Conservation (phyloP, 1,284 basidiomycete genomes). For the Puccinia horiana region DNA sequence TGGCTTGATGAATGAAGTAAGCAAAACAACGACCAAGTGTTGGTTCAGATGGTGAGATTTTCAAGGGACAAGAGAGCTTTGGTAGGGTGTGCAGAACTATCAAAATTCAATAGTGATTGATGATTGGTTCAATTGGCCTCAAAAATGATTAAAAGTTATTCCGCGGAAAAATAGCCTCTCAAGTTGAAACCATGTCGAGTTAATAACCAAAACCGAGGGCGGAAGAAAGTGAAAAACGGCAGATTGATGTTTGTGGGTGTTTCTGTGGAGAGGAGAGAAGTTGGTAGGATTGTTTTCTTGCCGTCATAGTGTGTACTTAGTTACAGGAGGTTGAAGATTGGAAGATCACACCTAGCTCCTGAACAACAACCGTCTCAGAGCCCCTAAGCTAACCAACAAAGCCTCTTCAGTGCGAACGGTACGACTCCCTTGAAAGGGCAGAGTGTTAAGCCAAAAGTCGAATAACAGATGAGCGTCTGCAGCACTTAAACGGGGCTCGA, state of each 20-base stretch:
- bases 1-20: background rate
- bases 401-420: slow-evolving; percentile 57
- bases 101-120: background rate
- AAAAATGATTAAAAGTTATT: background rate
- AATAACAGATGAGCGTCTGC: slow-evolving; percentile 56
- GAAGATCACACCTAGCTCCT: slow-evolving; percentile 30
- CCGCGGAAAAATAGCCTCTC: background rate
- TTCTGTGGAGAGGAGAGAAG: background rate
- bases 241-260: background rate
- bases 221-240: background rate
- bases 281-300: background rate
- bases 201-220: slow-evolving; percentile 10
- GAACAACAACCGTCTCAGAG: slow-evolving; percentile 34
- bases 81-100: background rate
- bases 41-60: background rate
- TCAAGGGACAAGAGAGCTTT: background rate
- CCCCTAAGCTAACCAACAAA: slow-evolving; percentile 43
- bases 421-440: slow-evolving; percentile 56
- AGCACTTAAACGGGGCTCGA: slow-evolving; percentile 53
- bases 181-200: background rate
- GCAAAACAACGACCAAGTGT: background rate
- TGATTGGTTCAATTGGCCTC: background rate
- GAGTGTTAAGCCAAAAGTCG: slow-evolving; percentile 58
- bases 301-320: background rate
- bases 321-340: slow-evolving; percentile 6